Evolutionary conservation across 768 basidiomycete species (phyloP), one percentile per base, ranked within the genome.

Genomic region (Dacryopinax spathularia): DNA sequence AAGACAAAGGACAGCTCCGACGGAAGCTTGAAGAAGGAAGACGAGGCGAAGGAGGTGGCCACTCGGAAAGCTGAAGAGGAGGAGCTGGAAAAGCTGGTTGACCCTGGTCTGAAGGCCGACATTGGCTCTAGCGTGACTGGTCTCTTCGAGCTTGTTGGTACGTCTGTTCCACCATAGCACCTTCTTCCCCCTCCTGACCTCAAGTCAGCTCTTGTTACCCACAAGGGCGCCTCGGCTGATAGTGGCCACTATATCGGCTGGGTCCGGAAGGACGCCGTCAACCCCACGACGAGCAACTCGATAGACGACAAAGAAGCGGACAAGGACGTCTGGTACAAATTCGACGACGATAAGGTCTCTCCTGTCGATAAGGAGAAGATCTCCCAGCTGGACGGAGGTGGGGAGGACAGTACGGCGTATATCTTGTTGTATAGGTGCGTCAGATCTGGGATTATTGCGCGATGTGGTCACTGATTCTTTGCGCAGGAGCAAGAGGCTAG

Each of bases 211-310:
- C 88, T 99, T 70, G 85, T 99, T 13, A 95, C 93, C 22, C 96
- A 98, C 81, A 99, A 99, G 74, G 96, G 96, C 12, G 84, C 93
- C 0, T 87, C 87, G 0, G 94, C 96, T 0, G 96, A 98, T 70
- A 84, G 90, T 0, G 95, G 94, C 1, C 95, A 98, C 75, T 98
- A 98, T 71, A 93, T 97, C 25, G 92, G 85, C 0, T 97, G 87
- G 75, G 88, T 87, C 31, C 88, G 89, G 76, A 89, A 87, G 77
- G 82, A 81, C 67, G 81, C 81, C 20, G 84, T 89, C 76, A 81
- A 84, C 64, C 63, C 63, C 61, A 73, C 29, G 79, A 79, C 63
- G 73, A 78, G 56, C 77, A 69, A 34, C 44, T 65, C 60, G 62
- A 72, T 56, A 22, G 66, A 65, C 9, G 71, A 81, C 37, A 84